Evolutionary conservation across 352 stramenopile genomes (phyloP).

Genomic region (Aphanomyces invadans): DNA sequence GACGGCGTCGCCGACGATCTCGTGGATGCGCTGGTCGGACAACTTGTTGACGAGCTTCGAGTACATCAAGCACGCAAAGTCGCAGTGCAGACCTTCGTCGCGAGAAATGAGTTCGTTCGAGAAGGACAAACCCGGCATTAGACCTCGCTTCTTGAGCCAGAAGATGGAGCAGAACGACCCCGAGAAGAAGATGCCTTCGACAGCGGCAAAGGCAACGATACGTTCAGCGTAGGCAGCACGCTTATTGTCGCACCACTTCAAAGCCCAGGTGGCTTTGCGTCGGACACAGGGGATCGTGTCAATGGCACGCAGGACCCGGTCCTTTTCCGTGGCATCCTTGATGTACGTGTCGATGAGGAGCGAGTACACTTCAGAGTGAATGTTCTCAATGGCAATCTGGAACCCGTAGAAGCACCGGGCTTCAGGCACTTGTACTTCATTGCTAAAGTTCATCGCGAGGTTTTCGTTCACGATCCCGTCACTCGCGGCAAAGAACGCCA

Average conservation of each 20-base stretch:
- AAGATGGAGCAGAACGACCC: slow-evolving; percentile 99
- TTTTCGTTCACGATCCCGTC: slow-evolving; percentile 99
- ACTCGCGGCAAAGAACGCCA: slow-evolving; percentile 97
- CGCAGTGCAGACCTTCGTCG: slow-evolving; percentile 98
- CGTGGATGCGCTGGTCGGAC: slow-evolving; percentile 83
- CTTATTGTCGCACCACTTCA: slow-evolving; percentile 93
- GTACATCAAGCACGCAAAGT: slow-evolving; percentile 99
- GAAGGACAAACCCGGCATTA: slow-evolving; percentile 98
- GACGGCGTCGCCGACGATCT: slow-evolving; percentile 95
- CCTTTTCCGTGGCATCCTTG: slow-evolving; percentile 92
- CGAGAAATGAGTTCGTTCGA: slow-evolving; percentile 98
- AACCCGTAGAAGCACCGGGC: slow-evolving; percentile 99
- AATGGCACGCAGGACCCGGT: slow-evolving; percentile 93
- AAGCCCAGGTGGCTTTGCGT: slow-evolving; percentile 96
- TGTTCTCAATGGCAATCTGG: slow-evolving; percentile 99
- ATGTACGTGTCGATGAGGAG: slow-evolving; percentile 99
- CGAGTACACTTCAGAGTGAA: slow-evolving; percentile 99
- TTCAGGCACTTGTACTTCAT: slow-evolving; percentile 95
- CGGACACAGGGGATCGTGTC: slow-evolving; percentile 96
- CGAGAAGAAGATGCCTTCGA: slow-evolving; percentile 99
- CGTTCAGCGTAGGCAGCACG: slow-evolving; percentile 94
- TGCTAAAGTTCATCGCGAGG: slow-evolving; percentile 97
- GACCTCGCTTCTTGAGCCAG: slow-evolving; percentile 98
- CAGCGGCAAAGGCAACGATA: slow-evolving; percentile 94
- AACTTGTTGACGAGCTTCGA: slow-evolving; percentile 97